phyloP scores from a whole-genome alignment of 306 rosid genomes.

The Crotalaria pallida region DNA sequence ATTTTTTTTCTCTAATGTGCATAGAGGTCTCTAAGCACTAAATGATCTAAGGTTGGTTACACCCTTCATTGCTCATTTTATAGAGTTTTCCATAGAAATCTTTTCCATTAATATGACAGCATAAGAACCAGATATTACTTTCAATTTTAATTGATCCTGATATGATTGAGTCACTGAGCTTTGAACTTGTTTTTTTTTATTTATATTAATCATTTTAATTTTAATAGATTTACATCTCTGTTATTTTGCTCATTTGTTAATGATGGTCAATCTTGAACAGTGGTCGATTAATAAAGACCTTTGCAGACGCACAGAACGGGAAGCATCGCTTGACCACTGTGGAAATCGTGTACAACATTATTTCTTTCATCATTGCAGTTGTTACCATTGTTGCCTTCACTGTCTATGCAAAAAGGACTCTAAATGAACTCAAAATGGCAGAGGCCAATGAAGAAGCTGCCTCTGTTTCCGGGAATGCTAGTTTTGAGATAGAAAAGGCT shows the following conservation, averaged over 20 bases:
- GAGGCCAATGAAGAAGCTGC: slow-evolving; percentile 44
- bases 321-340: slow-evolving; percentile 71
- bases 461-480: slow-evolving; percentile 30
- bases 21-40: no score
- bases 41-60: no score
- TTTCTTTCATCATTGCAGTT: slow-evolving; percentile 74
- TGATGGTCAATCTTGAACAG: slow-evolving; percentile 41
- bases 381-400: slow-evolving; percentile 78
- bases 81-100: no score
- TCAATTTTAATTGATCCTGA: background rate
- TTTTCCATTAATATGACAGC: background rate
- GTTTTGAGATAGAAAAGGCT: slow-evolving; percentile 60
- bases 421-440: slow-evolving; percentile 53
- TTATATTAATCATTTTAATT: background rate
- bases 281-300: slow-evolving; percentile 77
- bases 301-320: slow-evolving; percentile 76
- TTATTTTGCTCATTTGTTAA: background rate
- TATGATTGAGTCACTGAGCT: slow-evolving; percentile 14
- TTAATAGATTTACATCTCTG: background rate
- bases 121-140: background rate
- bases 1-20: no score
- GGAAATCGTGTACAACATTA: slow-evolving; percentile 78
- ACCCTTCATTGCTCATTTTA: no score
- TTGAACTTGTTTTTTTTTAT: background rate
- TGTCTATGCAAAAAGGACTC: slow-evolving; percentile 72